Evolutionary conservation across 2,329 filamentous ascomycete species (phyloP), one percentile per base, ranked within the genome.

Genomic region (Exserohilum turcica): DNA sequence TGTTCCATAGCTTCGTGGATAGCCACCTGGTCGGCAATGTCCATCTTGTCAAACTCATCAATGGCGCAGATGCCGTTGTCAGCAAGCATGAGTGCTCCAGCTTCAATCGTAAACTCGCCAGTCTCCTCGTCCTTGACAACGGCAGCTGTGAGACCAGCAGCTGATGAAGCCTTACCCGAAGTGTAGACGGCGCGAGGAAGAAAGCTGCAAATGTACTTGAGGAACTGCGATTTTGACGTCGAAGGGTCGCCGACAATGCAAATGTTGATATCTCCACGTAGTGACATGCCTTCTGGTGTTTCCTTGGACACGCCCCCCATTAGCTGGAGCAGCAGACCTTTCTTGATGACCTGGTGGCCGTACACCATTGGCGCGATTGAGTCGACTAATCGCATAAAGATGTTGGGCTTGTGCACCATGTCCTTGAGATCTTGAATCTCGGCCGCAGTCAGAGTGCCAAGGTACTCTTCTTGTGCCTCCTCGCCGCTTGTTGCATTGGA

Each of bases 1-100:
- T 99, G 94, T 84, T 99, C 94, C 94, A 99, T 99, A 54, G 94
- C 94, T 85, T 99, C 94, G 83, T 99, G 94, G 69, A 99, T 99
- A 61, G 94, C 94, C 49, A 99, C 94, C 78, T 99, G 94, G 74
- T 99, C 94, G 46, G 80, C 86, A 57, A 99, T 90, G 68, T 99
- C 94, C 94, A 99, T 99, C 80, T 99, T 99, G 84, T 99, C 94
- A 66, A 99, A 99, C 74, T 99, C 94, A 72, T 99, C 94, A 72
- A 99, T 99, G 54, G 92, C 92, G 76, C 94, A 99, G 66, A 97
- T 95, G 48, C 94, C 94, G 63, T 96, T 97, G 69, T 97, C 85
- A 18, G 94, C 94, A 56, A 99, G 81, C 94, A 99, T 97, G 52
- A 99, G 85, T 10, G 94, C 94, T 78, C 94, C 94, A 6, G 94